Evolutionary conservation across 73 alveolate genomes (phyloP).

Genomic region (Tetrahymena borealis): DNA sequence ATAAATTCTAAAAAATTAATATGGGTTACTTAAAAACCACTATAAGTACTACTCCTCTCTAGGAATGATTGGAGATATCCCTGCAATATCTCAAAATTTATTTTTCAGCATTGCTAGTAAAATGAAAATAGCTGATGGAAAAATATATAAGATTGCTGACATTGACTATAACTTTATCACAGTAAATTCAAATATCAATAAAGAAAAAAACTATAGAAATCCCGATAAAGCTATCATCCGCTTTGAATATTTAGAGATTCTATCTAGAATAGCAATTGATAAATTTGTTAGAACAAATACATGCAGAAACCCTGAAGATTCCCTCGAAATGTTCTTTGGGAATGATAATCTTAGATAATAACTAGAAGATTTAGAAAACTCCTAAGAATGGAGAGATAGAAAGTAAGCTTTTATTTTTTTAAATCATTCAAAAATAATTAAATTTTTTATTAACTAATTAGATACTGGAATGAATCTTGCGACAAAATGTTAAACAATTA

Average conservation of each 20-base stretch:
- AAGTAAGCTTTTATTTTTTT: too few relatives aligned
- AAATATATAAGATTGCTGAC: not conserved
- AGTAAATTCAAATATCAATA: constrained; percentile 18
- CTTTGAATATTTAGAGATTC: constrained; percentile 52
- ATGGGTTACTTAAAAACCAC: not conserved
- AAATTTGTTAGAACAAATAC: constrained; percentile 38
- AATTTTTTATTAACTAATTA: too few relatives aligned
- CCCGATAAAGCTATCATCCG: constrained; percentile 50
- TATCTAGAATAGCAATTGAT: constrained; percentile 49
- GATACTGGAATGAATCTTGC: constrained; percentile 73
- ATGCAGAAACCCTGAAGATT: not conserved
- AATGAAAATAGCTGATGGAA: not conserved
- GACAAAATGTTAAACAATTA: constrained; percentile 67
- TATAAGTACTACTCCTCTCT: constrained; percentile 22
- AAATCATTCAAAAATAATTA: too few relatives aligned
- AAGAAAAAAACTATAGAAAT: constrained; percentile 34
- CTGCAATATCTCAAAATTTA: not conserved
- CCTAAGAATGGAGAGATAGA: too few relatives aligned
- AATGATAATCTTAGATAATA: too few relatives aligned
- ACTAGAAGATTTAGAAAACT: too few relatives aligned
- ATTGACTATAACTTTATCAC: not conserved
- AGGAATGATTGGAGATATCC: constrained; percentile 5
- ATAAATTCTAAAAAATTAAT: too few relatives aligned
- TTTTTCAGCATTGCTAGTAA: not conserved
- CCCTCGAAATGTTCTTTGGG: too few relatives aligned